phyloP scores from a whole-genome alignment of 2,329 filamentous ascomycete genomes.

The Hypoxylon rubiginosum region DNA sequence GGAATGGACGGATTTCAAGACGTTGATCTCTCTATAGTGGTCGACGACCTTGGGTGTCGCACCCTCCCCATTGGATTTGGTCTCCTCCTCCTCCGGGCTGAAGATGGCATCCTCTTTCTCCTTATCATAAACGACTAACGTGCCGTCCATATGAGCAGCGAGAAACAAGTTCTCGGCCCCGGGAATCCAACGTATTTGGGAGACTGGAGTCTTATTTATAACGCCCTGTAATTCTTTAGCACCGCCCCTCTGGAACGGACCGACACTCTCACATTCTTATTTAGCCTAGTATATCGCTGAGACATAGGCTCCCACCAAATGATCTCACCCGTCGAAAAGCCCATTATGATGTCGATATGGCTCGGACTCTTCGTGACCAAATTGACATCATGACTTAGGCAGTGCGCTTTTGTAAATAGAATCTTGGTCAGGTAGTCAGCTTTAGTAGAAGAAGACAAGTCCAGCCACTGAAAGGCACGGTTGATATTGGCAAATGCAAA shows the following conservation, averaged over 20 bases:
- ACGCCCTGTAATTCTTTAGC: slow-evolving; percentile 70
- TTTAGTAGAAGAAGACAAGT: slow-evolving; percentile 82
- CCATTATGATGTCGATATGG: slow-evolving; percentile 93
- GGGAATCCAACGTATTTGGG: slow-evolving; percentile 92
- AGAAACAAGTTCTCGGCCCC: slow-evolving; percentile 94
- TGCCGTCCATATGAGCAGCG: slow-evolving; percentile 91
- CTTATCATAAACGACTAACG: slow-evolving; percentile 94
- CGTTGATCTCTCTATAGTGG: slow-evolving; percentile 68
- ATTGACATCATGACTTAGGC: slow-evolving; percentile 94
- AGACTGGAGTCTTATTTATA: slow-evolving; percentile 88
- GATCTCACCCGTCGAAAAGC: slow-evolving; percentile 95
- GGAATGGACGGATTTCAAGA: slow-evolving; percentile 93
- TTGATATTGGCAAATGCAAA: slow-evolving; percentile 98
- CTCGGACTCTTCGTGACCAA: slow-evolving; percentile 80
- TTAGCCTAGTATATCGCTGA: slow-evolving; percentile 93
- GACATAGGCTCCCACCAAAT: slow-evolving; percentile 99
- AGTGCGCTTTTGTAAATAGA: slow-evolving; percentile 95
- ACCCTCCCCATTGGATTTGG: slow-evolving; percentile 53
- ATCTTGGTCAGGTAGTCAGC: slow-evolving; percentile 95
- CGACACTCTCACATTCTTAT: slow-evolving; percentile 82
- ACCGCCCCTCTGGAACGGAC: neutral
- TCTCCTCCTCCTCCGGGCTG: slow-evolving; percentile 52
- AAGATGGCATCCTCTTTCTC: slow-evolving; percentile 79
- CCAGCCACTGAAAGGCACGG: slow-evolving; percentile 95
- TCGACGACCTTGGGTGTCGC: slow-evolving; percentile 55